Conservation (phyloP, 2,329 filamentous ascomycete species). For the Fonsecaea multimorphosa region DNA sequence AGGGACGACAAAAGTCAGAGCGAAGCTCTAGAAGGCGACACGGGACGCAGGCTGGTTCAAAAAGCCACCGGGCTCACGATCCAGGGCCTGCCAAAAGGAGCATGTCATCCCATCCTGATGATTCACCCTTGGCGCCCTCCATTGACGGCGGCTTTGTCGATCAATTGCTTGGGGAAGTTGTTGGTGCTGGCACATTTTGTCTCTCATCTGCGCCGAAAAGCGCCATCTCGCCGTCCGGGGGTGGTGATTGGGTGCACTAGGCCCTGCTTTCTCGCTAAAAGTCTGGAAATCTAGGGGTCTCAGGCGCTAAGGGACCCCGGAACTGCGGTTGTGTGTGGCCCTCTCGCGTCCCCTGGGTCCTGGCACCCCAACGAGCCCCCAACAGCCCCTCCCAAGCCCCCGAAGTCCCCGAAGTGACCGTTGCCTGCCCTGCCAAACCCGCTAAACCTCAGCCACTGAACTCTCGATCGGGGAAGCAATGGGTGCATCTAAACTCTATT, state of each 20-base stretch:
- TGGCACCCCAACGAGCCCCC: constrained; percentile 4
- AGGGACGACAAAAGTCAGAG: not conserved
- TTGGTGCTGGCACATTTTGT: not conserved
- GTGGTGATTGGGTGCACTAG: constrained; percentile 13
- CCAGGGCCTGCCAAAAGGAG: not conserved
- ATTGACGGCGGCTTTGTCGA: not conserved
- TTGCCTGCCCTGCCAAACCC: not conserved
- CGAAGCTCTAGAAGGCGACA: constrained; percentile 7
- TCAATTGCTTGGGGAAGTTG: not conserved
- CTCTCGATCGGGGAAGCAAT: constrained; percentile 6
- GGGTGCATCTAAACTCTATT: constrained; percentile 6
- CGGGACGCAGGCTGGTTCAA: constrained; percentile 4
- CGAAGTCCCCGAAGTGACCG: constrained; percentile 1
- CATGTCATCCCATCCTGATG: not conserved
- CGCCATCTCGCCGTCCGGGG: not conserved
- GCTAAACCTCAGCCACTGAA: constrained; percentile 4
- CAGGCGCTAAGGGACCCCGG: constrained; percentile 1
- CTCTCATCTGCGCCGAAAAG: not conserved
- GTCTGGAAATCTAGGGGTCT: constrained; percentile 8
- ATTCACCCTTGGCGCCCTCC: not conserved
- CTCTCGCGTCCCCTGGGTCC: not conserved
- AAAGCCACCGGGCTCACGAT: constrained; percentile 4
- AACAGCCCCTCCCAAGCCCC: not conserved
- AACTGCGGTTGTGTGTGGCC: not conserved
- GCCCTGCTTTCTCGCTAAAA: constrained; percentile 10